Conservation (phyloP, 306 rosid species). For the Biancaea sappan region DNA sequence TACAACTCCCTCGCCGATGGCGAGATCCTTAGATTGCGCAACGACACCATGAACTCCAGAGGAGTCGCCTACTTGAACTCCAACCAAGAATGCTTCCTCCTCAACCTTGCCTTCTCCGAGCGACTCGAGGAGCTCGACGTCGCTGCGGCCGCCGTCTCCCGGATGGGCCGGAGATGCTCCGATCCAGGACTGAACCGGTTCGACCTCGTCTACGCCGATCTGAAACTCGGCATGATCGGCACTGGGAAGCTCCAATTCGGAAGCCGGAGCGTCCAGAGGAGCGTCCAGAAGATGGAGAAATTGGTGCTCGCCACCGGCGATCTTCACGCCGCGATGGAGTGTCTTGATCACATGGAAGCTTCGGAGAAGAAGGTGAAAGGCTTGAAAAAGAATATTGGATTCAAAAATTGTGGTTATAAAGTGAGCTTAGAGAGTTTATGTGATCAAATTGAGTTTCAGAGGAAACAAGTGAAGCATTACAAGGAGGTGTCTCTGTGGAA, state of each 20-base stretch:
- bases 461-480: slow-evolving; percentile 48
- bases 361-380: slow-evolving; percentile 49
- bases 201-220: slow-evolving; percentile 36
- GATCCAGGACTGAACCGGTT: slow-evolving; percentile 32
- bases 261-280: background rate
- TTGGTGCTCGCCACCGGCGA: slow-evolving; percentile 37
- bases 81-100: slow-evolving; percentile 51
- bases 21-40: slow-evolving; percentile 44
- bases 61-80: slow-evolving; percentile 57
- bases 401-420: slow-evolving; percentile 28
- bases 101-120: slow-evolving; percentile 66
- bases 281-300: slow-evolving; percentile 50
- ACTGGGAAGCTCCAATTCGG: slow-evolving; percentile 35
- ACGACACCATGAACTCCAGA: slow-evolving; percentile 38
- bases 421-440: slow-evolving; percentile 44
- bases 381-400: slow-evolving; percentile 33
- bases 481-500: slow-evolving; percentile 71
- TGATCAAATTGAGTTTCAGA: slow-evolving; percentile 33
- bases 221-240: slow-evolving; percentile 37
- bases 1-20: slow-evolving; percentile 59
- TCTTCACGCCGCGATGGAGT: slow-evolving; percentile 50
- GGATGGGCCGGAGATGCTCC: slow-evolving; percentile 46
- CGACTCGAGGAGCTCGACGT: slow-evolving; percentile 62
- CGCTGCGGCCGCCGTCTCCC: slow-evolving; percentile 49
- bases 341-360: slow-evolving; percentile 45